Conservation (phyloP, 1,284 basidiomycete genomes). For the Sporisorium scitamineum region DNA sequence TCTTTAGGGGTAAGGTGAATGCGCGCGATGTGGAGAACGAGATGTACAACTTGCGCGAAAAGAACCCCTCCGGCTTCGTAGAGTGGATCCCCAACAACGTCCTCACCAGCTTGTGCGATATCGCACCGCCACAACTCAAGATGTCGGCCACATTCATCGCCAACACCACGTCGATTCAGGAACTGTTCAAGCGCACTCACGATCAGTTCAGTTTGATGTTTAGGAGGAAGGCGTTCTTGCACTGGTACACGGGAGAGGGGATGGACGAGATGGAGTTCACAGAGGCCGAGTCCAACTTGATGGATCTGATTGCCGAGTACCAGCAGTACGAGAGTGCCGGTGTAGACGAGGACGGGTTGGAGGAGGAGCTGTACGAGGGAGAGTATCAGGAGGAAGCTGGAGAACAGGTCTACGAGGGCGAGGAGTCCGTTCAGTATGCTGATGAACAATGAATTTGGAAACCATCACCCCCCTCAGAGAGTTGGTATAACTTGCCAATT, state of each 20-base stretch:
- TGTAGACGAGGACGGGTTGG: constrained; percentile 69
- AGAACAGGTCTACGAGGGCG: constrained; percentile 10
- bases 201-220: constrained; percentile 68
- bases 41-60: constrained; percentile 66
- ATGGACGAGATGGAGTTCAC: constrained; percentile 71
- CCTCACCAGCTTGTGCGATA: constrained; percentile 66
- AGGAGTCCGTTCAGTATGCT: constrained; percentile 40
- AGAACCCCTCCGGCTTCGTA: constrained; percentile 64
- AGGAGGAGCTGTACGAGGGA: constrained; percentile 50
- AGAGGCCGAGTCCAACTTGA: constrained; percentile 68
- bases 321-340: constrained; percentile 67
- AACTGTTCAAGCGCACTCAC: constrained; percentile 67
- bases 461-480: not conserved
- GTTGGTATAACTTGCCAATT: too few species aligned
- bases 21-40: constrained; percentile 71
- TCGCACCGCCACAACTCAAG: constrained; percentile 64
- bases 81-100: constrained; percentile 70
- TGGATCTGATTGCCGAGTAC: constrained; percentile 71
- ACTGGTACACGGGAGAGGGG: constrained; percentile 70
- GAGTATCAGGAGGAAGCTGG: constrained; percentile 39
- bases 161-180: constrained; percentile 69
- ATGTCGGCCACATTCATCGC: constrained; percentile 69
- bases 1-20: constrained; percentile 77
- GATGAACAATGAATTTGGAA: constrained; percentile 24
- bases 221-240: constrained; percentile 69